Conservation (phyloP, 2,329 filamentous ascomycete genomes). For the Emergomyces africanus region DNA sequence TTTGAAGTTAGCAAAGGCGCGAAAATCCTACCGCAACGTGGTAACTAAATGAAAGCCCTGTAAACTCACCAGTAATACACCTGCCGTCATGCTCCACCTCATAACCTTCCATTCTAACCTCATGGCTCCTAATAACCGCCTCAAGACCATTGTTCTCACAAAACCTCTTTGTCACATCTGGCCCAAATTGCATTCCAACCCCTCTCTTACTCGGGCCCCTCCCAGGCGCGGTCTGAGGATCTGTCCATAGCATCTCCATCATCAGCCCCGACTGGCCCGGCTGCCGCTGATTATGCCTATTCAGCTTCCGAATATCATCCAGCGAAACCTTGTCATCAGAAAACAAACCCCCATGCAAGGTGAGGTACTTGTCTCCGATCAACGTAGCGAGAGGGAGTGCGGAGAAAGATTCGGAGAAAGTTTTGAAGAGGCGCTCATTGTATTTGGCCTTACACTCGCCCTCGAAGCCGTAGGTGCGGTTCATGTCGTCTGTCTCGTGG, state of each 20-base stretch:
- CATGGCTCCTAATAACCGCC: conserved; percentile 91
- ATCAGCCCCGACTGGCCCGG: conserved; percentile 89
- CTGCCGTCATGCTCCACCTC: conserved; percentile 92
- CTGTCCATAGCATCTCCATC: conserved; percentile 99
- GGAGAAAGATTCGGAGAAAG: conserved; percentile 97
- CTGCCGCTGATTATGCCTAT: conserved; percentile 81
- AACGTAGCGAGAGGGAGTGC: conserved; percentile 84
- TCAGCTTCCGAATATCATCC: conserved; percentile 85
- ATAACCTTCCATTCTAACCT: conserved; percentile 98
- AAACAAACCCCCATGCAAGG: conserved; percentile 89
- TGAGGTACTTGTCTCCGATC: conserved; percentile 80
- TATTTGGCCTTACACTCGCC: conserved; percentile 98
- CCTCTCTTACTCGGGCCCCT: conserved; percentile 92
- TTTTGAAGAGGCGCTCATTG: conserved; percentile 87
- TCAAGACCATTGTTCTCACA: conserved; percentile 92
- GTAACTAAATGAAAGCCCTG: neutral
- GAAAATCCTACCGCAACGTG: neutral
- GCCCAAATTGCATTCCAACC: conserved; percentile 92
- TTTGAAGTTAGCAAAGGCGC: neutral
- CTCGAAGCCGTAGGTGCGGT: conserved; percentile 95
- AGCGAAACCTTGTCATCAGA: conserved; percentile 84
- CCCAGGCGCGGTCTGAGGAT: conserved; percentile 75
- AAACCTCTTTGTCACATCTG: conserved; percentile 90
- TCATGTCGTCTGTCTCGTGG: conserved; percentile 99
- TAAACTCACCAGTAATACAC: conserved; percentile 70